Conservation (phyloP, 2,329 filamentous ascomycete genomes). For the Aspergillus uvarum region DNA sequence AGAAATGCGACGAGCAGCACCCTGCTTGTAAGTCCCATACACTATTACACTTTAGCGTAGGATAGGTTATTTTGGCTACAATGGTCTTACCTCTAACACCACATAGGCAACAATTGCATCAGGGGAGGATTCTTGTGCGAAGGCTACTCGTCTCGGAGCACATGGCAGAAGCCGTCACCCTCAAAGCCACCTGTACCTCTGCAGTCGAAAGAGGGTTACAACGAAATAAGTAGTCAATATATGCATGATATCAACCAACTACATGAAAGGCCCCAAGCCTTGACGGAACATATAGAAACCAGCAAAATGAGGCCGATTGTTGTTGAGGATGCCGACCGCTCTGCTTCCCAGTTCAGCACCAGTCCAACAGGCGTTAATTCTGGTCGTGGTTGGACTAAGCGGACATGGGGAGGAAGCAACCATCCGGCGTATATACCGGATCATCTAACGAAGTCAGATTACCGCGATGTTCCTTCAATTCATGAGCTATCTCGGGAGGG, state of each 20-base stretch:
- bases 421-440: conserved; percentile 41
- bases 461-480: conserved; percentile 41
- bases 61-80: neutral
- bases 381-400: conserved; percentile 42
- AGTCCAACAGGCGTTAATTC: conserved; percentile 40
- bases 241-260: conserved; percentile 38
- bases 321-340: conserved; percentile 46
- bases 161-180: conserved; percentile 74
- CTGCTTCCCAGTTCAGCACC: conserved; percentile 39
- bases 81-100: neutral
- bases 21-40: conserved; percentile 71
- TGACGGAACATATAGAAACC: conserved; percentile 42
- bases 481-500: conserved; percentile 42
- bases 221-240: conserved; percentile 39
- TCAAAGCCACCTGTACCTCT: conserved; percentile 70
- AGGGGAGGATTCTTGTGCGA: conserved; percentile 88
- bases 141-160: conserved; percentile 78
- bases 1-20: conserved; percentile 95
- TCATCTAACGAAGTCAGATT: conserved; percentile 40
- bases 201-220: conserved; percentile 73
- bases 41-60: neutral
- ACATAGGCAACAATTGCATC: conserved; percentile 78
- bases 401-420: conserved; percentile 36
- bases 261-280: conserved; percentile 40
- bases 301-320: conserved; percentile 48